Evolutionary conservation across 1,284 basidiomycete species (phyloP), one percentile per base, ranked within the genome.

Genomic region (Hemileia vastatrix): DNA sequence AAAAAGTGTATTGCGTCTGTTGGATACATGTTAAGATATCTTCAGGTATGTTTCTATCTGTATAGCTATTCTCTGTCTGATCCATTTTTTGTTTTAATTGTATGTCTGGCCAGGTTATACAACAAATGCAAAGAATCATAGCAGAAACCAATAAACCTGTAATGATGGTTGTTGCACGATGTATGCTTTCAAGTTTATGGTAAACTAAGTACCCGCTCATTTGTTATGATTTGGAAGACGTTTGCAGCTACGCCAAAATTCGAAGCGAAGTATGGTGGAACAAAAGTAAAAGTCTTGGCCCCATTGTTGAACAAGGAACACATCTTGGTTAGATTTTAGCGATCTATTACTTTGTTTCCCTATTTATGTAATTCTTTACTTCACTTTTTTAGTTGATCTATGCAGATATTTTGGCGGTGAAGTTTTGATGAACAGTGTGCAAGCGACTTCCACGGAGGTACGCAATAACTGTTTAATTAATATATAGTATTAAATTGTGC

Each of bases 381-480:
- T 52, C 67, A 68, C 59, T 23, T 15, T 24, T 9, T 49, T 57
- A 64, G 40, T 85, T 70, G 88, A 90, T 77, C 81, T 93, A 49
- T 93, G 90, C 57, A 86, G 94, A 69, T 98, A 97, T 82, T 97
- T 98, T 77, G 94, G 93, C 59, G 94, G 94, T 48, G 94, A 97
- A 71, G 91, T 97, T 63, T 88, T 95, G 73, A 85, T 94, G 65
- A 78, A 82, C 64, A 84, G 84, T 50, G 91, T 97, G 44, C 81
- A 80, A 65, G 79, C 76, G 75, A 77, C 50, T 54, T 66, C 8
- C 64, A 71, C 69, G 66, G 67, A 59, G 63, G 66, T 55, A 57
- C 44, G 15, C 6, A n/a, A 23, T 45, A 33, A 24, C 18, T 32
- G 44, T 48, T 47, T 60, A 43, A n/a, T 43, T 2, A n/a, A 43